Evolutionary conservation across 805 yeast genomes (phyloP).

Genomic region (Yamadazyma akitaensis): DNA sequence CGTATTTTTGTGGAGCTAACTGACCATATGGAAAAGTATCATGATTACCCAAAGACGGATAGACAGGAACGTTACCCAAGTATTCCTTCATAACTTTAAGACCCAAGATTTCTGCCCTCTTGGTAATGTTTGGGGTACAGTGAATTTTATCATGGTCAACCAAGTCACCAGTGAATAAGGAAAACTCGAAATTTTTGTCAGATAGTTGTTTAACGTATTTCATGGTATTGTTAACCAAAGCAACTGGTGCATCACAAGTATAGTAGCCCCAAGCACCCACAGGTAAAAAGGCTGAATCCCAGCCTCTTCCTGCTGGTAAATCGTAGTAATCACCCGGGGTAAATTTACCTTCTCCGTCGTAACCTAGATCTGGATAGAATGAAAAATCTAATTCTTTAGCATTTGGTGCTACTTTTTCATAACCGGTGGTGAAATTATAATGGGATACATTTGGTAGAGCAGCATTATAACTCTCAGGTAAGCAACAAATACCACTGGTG

Average conservation of each 20-base stretch:
- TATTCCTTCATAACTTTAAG: conserved; percentile 56
- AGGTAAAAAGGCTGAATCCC: conserved; percentile 31
- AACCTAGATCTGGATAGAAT: conserved; percentile 26
- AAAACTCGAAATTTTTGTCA: conserved; percentile 49
- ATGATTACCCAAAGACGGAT: conserved; percentile 65
- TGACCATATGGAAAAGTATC: conserved; percentile 74
- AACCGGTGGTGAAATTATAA: conserved; percentile 31
- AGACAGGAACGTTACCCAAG: conserved; percentile 54
- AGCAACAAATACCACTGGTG: conserved; percentile 57
- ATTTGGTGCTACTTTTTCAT: conserved; percentile 9
- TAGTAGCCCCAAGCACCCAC: conserved; percentile 63
- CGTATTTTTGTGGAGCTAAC: conserved; percentile 46
- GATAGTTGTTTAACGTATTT: conserved; percentile 19
- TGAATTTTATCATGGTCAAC: conserved; percentile 62
- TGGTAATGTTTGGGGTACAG: conserved; percentile 59
- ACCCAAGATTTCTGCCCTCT: conserved; percentile 66
- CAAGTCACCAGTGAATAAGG: conserved; percentile 70
- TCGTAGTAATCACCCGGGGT: conserved; percentile 34
- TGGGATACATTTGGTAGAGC: conserved; percentile 19
- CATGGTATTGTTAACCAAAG: conserved; percentile 57
- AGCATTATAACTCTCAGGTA: conserved; percentile 44
- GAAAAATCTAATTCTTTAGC: conserved; percentile 6
- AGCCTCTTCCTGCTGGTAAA: conserved; percentile 20
- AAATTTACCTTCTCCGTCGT: conserved; percentile 22
- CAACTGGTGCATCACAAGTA: conserved; percentile 63